phyloP scores from a whole-genome alignment of 2,329 filamentous ascomycete genomes.

The Ceratocystis diversiconidia region DNA sequence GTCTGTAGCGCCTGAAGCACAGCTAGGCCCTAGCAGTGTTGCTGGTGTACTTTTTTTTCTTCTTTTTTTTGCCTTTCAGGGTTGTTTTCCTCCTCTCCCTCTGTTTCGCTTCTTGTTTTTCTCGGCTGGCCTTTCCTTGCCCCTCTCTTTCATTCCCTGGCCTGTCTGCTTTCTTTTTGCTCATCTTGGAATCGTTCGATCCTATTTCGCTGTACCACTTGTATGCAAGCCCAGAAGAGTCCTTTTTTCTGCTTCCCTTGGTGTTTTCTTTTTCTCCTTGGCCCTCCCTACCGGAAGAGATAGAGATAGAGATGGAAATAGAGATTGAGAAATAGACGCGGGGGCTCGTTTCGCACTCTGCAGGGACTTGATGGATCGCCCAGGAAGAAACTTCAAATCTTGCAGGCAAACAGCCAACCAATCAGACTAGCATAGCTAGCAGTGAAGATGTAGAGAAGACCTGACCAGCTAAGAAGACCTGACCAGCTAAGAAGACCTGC shows the following conservation, averaged over 20 bases:
- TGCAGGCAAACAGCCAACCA: background rate
- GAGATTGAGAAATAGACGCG: no score
- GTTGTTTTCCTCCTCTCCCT: background rate
- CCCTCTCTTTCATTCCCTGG: background rate
- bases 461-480: no score
- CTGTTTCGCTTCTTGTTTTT: background rate
- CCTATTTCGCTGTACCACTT: slow-evolving; percentile 8
- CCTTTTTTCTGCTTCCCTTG: background rate
- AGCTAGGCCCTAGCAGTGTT: background rate
- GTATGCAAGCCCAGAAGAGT: slow-evolving; percentile 4
- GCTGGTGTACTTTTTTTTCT: background rate
- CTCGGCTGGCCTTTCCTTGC: background rate
- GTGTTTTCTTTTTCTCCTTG: background rate
- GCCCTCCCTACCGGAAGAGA: background rate
- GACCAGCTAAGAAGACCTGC: no score
- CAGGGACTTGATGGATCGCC: no score
- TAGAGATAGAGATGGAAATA: no score
- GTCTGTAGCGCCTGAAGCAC: background rate
- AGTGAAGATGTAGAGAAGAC: no score
- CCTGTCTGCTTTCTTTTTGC: background rate
- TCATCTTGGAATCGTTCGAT: slow-evolving; percentile 9
- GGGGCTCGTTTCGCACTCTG: no score
- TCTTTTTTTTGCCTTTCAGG: background rate
- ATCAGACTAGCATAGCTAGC: no score
- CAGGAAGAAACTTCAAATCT: background rate